Evolutionary conservation across 257 asterid species (phyloP), one percentile per base, ranked within the genome.

Genomic region (Salvia hispanica): DNA sequence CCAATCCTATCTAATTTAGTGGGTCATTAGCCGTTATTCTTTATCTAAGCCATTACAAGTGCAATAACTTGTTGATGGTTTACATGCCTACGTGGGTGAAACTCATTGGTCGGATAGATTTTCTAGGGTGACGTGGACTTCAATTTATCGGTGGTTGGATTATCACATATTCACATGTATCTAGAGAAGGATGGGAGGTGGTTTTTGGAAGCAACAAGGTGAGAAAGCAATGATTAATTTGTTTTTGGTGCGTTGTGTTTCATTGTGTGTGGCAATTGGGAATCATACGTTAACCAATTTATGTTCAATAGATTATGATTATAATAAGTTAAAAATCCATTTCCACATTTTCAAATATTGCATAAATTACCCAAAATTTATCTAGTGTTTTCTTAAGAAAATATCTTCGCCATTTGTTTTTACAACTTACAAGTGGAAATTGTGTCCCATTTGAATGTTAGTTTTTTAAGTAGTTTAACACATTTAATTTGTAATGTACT

Each of bases 271-370:
- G 92, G 92, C 79, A 51, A 65, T 6, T 60, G 80, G 33, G 71
- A 61, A 58, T 66, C 69, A 83, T 81, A 81, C 92, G 92, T 83
- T 83, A 67, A 53, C 66, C 83, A 69, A 62, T 75, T 78, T 77
- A 4, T 31, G 64, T 75, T 81, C 92, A 80, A 5, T 81, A 69
- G 63, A 75, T 83, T 59, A 4, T 57, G 53, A 68, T 78, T 72
- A 76, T 37, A 75, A 62, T 37, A 78, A 73, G 40, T 11, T 31
- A 9, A 28, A 18, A 34, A 7, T 7, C 13, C 62, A 6, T 58
- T 9, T 39, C 28, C 13, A 40, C 13, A 3, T 43, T 45, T 57
- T 13, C 7, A 37, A 11, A 45, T 58, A 25, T 75, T 28, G 15
- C 12, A 45, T 9, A 53, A 15, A 43, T 14, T 4, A 4, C 62